Percentiles rank a stretch among this genome's conserved stretches.
Evolutionary conservation across 2,329 filamentous ascomycete species (phyloP).

Genomic region (Triangularia verruculosa): DNA sequence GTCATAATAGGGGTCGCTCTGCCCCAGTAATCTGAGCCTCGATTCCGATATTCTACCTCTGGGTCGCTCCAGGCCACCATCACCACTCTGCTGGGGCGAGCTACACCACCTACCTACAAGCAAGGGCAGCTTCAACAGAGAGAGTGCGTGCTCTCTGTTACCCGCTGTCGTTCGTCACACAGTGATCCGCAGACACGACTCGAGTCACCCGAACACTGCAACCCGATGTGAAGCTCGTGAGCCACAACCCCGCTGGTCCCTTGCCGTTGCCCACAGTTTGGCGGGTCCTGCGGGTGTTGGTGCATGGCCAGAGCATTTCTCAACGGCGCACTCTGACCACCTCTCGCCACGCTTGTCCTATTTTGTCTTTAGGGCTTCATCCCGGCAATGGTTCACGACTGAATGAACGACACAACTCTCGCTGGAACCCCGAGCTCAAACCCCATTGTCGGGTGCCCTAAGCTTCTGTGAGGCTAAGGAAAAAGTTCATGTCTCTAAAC

Average conservation of each 20-base stretch:
- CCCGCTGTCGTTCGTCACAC: background rate
- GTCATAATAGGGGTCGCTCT: background rate
- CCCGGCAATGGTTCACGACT: background rate
- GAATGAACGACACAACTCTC: background rate
- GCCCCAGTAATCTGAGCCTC: background rate
- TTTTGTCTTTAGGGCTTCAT: background rate
- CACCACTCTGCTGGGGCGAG: background rate
- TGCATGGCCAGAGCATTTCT: conserved; percentile 4
- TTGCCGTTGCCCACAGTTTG: conserved; percentile 2
- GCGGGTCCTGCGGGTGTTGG: background rate
- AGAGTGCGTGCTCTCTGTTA: background rate
- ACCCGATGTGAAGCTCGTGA: conserved; percentile 1
- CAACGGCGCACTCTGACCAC: conserved; percentile 9
- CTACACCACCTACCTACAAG: background rate
- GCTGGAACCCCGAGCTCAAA: background rate
- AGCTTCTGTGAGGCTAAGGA: background rate
- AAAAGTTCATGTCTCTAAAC: background rate
- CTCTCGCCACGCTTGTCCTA: background rate
- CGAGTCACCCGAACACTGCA: background rate
- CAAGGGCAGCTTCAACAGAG: background rate
- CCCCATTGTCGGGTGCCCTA: background rate
- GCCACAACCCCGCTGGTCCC: conserved; percentile 3
- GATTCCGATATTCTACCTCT: background rate
- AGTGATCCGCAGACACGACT: conserved; percentile 6
- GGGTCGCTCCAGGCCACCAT: background rate